Conservation (phyloP, 73 alveolate species). For the Tetrahymena thermophila region DNA sequence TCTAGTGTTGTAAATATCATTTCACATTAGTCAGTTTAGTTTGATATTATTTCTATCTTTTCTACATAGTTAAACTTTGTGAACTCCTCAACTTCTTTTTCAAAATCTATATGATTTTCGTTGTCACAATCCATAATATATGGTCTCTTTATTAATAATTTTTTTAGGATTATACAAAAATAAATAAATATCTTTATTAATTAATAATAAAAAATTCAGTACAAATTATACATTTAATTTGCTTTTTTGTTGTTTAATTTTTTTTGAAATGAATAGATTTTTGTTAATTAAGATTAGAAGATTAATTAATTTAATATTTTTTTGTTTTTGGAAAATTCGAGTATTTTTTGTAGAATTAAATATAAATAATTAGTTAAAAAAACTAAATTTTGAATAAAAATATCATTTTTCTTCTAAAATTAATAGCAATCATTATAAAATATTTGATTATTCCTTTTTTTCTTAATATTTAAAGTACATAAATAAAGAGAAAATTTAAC, state of each 20-base stretch:
- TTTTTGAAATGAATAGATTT: too few relatives aligned
- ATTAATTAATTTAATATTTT: too few relatives aligned
- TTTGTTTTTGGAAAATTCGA: too few relatives aligned
- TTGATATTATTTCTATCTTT: background rate
- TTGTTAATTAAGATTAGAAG: too few relatives aligned
- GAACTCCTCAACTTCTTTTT: background rate
- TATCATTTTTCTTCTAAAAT: too few relatives aligned
- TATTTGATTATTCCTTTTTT: too few relatives aligned
- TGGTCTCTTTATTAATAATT: background rate
- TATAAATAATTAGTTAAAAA: too few relatives aligned
- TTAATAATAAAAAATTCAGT: background rate
- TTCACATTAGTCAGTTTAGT: background rate
- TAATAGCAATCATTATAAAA: too few relatives aligned
- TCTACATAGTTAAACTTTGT: background rate
- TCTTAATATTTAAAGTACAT: too few relatives aligned
- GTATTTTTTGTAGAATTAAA: too few relatives aligned
- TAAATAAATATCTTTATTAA: background rate
- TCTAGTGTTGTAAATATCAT: background rate
- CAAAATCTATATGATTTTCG: background rate
- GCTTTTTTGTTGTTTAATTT: background rate
- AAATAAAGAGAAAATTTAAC: too few relatives aligned
- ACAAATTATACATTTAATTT: background rate
- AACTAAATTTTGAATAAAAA: too few relatives aligned
- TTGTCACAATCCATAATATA: background rate
- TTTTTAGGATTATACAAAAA: background rate